These are phyloP conservation scores for Remersonia thermophila DNA, from an alignment of 2,329 filamentous ascomycete species.

Conservation along the genomic window DNA sequence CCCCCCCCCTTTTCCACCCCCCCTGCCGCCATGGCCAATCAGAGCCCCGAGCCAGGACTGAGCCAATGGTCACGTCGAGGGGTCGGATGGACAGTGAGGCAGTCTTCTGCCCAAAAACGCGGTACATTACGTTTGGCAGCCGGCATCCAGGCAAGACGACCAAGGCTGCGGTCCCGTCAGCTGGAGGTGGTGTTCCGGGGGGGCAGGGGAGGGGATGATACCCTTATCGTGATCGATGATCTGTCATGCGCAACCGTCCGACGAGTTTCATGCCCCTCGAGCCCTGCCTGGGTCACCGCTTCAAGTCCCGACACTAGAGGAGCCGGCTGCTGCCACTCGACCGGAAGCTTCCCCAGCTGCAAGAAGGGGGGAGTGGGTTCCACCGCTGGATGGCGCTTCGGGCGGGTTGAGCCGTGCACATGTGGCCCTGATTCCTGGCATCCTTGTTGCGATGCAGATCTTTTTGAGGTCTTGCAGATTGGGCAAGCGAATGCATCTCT, in stretches of 20 bases:
- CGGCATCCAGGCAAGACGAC: conserved; percentile 1
- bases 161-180: not conserved
- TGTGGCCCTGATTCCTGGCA: conserved; percentile 1
- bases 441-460: conserved; percentile 4
- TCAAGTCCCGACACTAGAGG: too few relatives aligned
- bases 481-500: conserved; percentile 3
- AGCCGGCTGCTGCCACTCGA: too few relatives aligned
- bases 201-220: too few relatives aligned
- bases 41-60: not conserved
- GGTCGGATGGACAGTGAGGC: conserved; percentile 4
- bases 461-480: conserved; percentile 1
- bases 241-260: too few relatives aligned
- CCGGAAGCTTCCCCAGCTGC: not conserved
- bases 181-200: not conserved
- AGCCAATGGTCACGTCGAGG: conserved; percentile 12
- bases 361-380: not conserved
- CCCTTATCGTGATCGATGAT: too few relatives aligned
- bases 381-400: conserved; percentile 5
- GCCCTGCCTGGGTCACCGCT: too few relatives aligned
- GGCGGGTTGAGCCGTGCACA: conserved; percentile 6
- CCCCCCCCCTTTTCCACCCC: not conserved
- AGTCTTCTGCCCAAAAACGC: conserved; percentile 17
- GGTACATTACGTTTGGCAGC: conserved; percentile 8
- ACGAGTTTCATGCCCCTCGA: too few relatives aligned
- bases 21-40: too few relatives aligned